phyloP scores from a whole-genome alignment of 768 basidiomycete genomes.

The Rhizopogon vinicolor region DNA sequence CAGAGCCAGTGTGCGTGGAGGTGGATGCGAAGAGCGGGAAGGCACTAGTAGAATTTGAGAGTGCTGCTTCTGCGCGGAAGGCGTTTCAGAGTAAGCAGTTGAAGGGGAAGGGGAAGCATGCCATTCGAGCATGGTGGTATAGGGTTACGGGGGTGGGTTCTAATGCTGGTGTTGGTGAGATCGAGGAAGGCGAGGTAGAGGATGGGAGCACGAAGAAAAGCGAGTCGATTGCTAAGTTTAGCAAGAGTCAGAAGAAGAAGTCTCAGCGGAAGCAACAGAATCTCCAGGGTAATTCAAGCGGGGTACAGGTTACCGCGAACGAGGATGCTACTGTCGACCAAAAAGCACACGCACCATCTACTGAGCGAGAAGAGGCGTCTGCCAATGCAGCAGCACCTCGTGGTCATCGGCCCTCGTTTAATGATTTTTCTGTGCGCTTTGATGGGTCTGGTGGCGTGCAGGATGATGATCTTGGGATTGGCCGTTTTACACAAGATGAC shows the following conservation, averaged over 20 bases:
- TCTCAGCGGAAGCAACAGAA: background rate
- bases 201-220: background rate
- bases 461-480: background rate
- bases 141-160: constrained; percentile 2
- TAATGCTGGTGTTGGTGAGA: constrained; percentile 4
- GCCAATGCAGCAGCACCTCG: background rate
- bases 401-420: background rate
- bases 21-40: constrained; percentile 39
- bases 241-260: constrained; percentile 3
- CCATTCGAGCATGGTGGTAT: constrained; percentile 14
- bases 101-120: constrained; percentile 31
- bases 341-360: background rate
- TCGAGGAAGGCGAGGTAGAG: constrained; percentile 12
- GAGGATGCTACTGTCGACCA: background rate
- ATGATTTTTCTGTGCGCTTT: background rate
- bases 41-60: constrained; percentile 48
- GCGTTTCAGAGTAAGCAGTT: constrained; percentile 40
- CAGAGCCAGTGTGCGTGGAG: constrained; percentile 34
- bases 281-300: background rate
- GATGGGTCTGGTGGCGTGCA: background rate
- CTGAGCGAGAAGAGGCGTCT: background rate
- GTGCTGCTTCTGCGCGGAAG: constrained; percentile 36
- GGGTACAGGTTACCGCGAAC: background rate
- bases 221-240: background rate
- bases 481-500: background rate